Evolutionary conservation across 1,139 yeast genomes (phyloP).

Genomic region (Hemisphaericaspora subhashii): DNA sequence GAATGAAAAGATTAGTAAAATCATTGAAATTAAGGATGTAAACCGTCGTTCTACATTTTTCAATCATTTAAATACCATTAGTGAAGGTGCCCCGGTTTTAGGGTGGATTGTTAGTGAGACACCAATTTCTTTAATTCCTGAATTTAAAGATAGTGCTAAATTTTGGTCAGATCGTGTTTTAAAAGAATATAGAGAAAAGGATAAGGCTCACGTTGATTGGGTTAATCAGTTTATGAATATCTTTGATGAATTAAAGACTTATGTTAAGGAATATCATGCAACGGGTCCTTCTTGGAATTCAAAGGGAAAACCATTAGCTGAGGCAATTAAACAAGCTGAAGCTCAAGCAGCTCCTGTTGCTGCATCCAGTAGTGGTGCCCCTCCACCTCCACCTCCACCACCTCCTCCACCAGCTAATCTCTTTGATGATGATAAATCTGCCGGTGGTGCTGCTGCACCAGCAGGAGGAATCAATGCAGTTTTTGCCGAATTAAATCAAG

Average conservation of each 20-base stretch:
- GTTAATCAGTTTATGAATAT: conserved; percentile 62
- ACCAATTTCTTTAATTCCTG: conserved; percentile 71
- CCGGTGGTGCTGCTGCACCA: conserved; percentile 21
- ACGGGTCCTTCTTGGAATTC: conserved; percentile 82
- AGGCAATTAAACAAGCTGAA: conserved; percentile 23
- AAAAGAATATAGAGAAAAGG: conserved; percentile 77
- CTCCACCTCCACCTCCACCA: conserved; percentile 78
- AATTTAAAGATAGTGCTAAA: conserved; percentile 86
- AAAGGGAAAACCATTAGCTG: conserved; percentile 47
- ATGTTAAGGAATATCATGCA: conserved; percentile 74
- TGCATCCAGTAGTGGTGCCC: conserved; percentile 33
- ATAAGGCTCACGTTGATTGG: conserved; percentile 73
- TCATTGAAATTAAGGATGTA: conserved; percentile 67
- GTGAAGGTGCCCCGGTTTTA: conserved; percentile 86
- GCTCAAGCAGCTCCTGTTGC: conserved; percentile 18
- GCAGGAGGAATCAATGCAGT: conserved; percentile 82
- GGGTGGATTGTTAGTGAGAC: conserved; percentile 86
- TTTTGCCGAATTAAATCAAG: conserved; percentile 86
- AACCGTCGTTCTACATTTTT: conserved; percentile 65
- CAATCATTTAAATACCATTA: conserved; percentile 76
- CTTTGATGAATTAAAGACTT: conserved; percentile 67
- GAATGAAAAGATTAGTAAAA: conserved; percentile 56
- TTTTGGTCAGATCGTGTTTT: conserved; percentile 91
- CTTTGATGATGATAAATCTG: conserved; percentile 41
- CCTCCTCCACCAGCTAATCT: conserved; percentile 57